Conservation (phyloP, 2,329 filamentous ascomycete species). For the Leptographium procerum region DNA sequence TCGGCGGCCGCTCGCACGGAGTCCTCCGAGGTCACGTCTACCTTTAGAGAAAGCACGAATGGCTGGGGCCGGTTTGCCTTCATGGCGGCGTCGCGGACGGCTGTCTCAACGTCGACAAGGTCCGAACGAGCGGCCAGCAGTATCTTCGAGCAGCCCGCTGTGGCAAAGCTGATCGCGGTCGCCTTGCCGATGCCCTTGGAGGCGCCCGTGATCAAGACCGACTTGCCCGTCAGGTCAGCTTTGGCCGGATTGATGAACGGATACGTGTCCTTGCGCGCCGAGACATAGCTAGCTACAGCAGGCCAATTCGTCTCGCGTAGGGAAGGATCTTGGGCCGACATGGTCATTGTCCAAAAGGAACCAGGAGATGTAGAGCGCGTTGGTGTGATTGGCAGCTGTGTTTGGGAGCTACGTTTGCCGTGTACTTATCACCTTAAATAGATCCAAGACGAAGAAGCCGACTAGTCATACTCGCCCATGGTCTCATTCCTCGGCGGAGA, state of each 20-base stretch:
- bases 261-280: conserved; percentile 11
- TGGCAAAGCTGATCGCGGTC: conserved; percentile 8
- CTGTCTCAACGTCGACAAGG: neutral
- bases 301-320: neutral
- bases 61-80: conserved; percentile 1
- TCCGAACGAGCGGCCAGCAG: conserved; percentile 2
- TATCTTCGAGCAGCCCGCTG: conserved; percentile 4
- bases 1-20: conserved; percentile 1
- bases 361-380: neutral
- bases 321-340: neutral
- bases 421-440: neutral
- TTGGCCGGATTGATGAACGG: conserved; percentile 6
- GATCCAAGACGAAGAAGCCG: neutral
- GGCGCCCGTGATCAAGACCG: conserved; percentile 10
- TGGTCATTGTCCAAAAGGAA: neutral
- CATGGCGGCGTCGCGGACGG: neutral
- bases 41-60: neutral
- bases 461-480: no score
- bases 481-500: neutral
- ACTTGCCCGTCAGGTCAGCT: conserved; percentile 6
- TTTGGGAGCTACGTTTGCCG: neutral
- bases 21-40: conserved; percentile 3
- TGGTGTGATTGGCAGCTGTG: neutral
- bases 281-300: neutral
- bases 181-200: conserved; percentile 6